Conservation (phyloP, 208 protist species). For the Angomonas ambiguus region DNA sequence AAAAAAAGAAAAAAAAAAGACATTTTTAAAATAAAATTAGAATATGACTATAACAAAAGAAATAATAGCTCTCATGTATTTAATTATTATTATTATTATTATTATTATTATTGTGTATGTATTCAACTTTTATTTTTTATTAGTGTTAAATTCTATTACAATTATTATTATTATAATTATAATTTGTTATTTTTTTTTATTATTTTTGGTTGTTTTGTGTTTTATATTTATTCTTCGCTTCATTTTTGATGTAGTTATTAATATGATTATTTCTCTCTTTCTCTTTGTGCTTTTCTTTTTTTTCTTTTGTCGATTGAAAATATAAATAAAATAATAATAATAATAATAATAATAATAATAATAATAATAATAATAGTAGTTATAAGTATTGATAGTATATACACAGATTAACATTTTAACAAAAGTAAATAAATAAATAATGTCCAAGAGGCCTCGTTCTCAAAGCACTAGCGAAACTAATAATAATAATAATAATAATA, state of each 20-base stretch:
- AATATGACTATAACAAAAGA: neutral
- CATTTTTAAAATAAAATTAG: neutral
- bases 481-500: slow-evolving; percentile 6
- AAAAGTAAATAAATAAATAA: neutral
- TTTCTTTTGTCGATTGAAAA: neutral
- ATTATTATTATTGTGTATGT: no score
- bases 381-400: neutral
- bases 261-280: no score
- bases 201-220: neutral
- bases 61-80: neutral
- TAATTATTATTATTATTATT: neutral
- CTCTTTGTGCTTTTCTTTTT: neutral
- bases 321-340: slow-evolving; percentile 7
- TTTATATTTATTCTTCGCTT: neutral
- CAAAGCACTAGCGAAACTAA: neutral
- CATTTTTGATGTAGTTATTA: no score
- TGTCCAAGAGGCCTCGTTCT: no score
- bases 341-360: slow-evolving; percentile 7
- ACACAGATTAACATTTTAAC: neutral
- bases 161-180: neutral
- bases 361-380: slow-evolving; percentile 8
- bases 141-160: neutral
- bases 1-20: neutral
- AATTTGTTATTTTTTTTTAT: no score
- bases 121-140: slow-evolving; percentile 1